Evolutionary conservation across 2,329 filamentous ascomycete species (phyloP).

Genomic region (Paecilomyces dactylethromorphus): DNA sequence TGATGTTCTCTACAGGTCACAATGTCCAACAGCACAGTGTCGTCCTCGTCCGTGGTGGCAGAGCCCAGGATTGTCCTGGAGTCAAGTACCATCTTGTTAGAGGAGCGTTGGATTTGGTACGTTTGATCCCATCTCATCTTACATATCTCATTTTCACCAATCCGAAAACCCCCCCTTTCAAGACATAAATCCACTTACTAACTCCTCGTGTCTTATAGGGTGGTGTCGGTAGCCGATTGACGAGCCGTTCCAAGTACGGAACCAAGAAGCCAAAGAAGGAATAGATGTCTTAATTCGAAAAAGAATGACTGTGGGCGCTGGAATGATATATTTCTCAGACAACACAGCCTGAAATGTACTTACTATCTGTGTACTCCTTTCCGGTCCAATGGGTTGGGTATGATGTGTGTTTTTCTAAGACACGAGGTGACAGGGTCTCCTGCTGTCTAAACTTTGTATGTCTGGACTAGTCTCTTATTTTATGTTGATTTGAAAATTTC

Average conservation of each 20-base stretch:
- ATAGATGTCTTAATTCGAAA: slow-evolving; percentile 14
- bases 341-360: background rate
- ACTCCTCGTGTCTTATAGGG: slow-evolving; percentile 51
- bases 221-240: slow-evolving; percentile 78
- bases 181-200: background rate
- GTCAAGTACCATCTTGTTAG: slow-evolving; percentile 92
- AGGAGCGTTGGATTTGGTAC: slow-evolving; percentile 86
- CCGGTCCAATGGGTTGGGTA: background rate
- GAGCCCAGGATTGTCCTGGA: slow-evolving; percentile 95
- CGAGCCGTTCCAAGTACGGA: slow-evolving; percentile 90
- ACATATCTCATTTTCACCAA: too few species aligned
- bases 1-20: slow-evolving; percentile 52
- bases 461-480: background rate
- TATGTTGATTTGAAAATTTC: background rate
- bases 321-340: background rate
- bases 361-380: background rate
- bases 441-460: too few species aligned
- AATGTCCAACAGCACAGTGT: slow-evolving; percentile 99
- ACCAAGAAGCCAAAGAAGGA: slow-evolving; percentile 97
- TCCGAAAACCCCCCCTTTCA: background rate
- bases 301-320: background rate
- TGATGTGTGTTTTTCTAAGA: background rate
- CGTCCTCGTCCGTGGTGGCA: slow-evolving; percentile 86
- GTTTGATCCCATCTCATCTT: slow-evolving; percentile 31
- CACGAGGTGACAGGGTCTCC: background rate